These are phyloP conservation scores for Adenanthera pavonina DNA, from an alignment of 306 rosid species.

Conservation along the genomic window DNA sequence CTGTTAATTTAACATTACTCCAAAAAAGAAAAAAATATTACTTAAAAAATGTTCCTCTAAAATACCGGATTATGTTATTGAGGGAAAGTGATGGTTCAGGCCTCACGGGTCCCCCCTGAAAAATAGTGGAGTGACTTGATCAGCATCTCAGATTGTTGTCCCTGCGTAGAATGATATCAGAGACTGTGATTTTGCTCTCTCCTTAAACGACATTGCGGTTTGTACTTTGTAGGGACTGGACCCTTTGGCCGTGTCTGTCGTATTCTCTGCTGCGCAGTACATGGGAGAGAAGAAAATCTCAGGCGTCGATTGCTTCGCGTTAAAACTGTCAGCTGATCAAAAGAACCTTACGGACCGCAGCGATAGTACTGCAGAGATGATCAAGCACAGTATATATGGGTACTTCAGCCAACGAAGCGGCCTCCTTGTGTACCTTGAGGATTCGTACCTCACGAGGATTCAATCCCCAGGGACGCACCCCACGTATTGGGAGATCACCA, in stretches of 20 bases:
- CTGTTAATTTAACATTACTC: not conserved
- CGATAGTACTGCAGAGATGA: conserved; percentile 89
- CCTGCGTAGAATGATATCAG: not conserved
- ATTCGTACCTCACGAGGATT: conserved; percentile 77
- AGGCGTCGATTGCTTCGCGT: conserved; percentile 68
- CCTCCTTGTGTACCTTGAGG: conserved; percentile 67
- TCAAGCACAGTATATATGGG: conserved; percentile 74
- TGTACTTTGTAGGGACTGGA: conserved; percentile 73
- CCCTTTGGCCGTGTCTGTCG: conserved; percentile 75
- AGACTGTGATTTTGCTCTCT: not conserved
- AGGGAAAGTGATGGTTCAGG: not conserved
- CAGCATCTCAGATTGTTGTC: not conserved
- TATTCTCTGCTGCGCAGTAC: conserved; percentile 67
- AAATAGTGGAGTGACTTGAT: conserved; percentile 34
- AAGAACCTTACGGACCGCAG: conserved; percentile 70
- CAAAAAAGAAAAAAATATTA: not conserved
- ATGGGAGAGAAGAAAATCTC: conserved; percentile 75
- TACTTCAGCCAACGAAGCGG: conserved; percentile 85
- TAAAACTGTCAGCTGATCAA: conserved; percentile 76
- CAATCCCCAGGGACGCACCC: conserved; percentile 87
- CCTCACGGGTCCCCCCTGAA: not conserved
- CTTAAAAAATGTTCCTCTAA: not conserved
- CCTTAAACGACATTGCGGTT: conserved; percentile 5
- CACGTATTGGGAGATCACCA: conserved; percentile 82
- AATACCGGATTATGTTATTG: not conserved